Evolutionary conservation across 75 land plant genomes (phyloP).

Genomic region (Pinus taeda): DNA sequence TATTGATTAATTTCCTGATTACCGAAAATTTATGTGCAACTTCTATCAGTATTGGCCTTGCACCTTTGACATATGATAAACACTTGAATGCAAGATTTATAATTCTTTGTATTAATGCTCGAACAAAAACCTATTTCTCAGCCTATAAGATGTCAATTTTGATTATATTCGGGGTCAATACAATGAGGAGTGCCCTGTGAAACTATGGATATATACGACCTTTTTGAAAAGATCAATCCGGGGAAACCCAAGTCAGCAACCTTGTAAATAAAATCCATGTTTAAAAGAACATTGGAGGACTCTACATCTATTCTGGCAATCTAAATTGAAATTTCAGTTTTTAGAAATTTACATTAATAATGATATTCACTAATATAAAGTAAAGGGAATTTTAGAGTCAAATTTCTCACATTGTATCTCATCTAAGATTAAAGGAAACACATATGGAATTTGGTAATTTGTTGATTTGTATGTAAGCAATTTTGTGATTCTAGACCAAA

Average conservation of each 20-base stretch:
- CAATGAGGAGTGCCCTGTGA: conserved; percentile 32
- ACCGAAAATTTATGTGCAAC: conserved; percentile 66
- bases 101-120: conserved; percentile 14
- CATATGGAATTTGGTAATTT: no score
- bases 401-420: no score
- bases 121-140: background rate
- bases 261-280: conserved; percentile 9
- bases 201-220: conserved; percentile 10
- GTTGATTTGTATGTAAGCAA: no score
- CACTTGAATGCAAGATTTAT: conserved; percentile 67
- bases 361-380: no score
- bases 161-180: conserved; percentile 11
- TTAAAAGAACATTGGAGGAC: conserved; percentile 17
- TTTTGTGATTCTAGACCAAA: no score
- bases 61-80: conserved; percentile 71
- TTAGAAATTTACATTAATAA: no score
- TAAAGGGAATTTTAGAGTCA: no score
- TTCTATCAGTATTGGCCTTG: conserved; percentile 79
- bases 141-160: conserved; percentile 14
- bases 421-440: no score
- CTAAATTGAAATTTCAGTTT: no score
- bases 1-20: conserved; percentile 18
- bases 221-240: conserved; percentile 1
- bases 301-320: conserved; percentile 4
- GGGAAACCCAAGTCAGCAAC: conserved; percentile 17